Evolutionary conservation across 2,329 filamentous ascomycete species (phyloP).

Genomic region (Fusarium mundagurra): DNA sequence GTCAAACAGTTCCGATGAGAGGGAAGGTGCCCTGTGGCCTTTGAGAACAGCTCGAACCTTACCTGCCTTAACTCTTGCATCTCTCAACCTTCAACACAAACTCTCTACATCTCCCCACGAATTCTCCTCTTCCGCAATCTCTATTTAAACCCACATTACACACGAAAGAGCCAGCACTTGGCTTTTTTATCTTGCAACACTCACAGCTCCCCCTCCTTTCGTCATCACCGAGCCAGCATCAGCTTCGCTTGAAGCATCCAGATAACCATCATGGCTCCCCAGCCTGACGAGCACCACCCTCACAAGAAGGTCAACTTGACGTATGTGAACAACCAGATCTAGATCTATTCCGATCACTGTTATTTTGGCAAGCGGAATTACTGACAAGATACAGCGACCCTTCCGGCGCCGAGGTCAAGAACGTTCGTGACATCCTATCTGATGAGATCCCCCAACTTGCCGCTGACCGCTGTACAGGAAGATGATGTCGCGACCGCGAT

Average conservation of each 20-base stretch:
- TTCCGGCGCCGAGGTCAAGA: conserved; percentile 87
- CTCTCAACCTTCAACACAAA: conserved; percentile 31
- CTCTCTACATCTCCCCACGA: background rate
- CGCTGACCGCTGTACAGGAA: conserved; percentile 65
- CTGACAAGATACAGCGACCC: conserved; percentile 74
- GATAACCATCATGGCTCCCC: conserved; percentile 72
- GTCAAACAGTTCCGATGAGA: conserved; percentile 38
- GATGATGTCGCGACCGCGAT: conserved; percentile 96
- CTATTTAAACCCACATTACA: background rate
- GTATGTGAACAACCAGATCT: conserved; percentile 60
- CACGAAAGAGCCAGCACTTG: conserved; percentile 29
- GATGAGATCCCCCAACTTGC: conserved; percentile 27
- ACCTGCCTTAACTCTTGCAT: conserved; percentile 32
- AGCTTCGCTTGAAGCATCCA: conserved; percentile 44
- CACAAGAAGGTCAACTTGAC: conserved; percentile 84
- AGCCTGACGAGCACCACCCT: conserved; percentile 63
- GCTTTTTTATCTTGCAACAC: conserved; percentile 34
- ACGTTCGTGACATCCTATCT: conserved; percentile 64
- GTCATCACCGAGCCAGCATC: conserved; percentile 36
- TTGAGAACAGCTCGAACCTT: conserved; percentile 42
- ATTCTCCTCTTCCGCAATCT: background rate
- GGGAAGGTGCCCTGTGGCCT: conserved; percentile 43
- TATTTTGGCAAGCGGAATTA: conserved; percentile 19
- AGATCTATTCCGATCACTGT: background rate
- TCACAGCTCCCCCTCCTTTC: conserved; percentile 37